Evolutionary conservation across 441 rosid genomes (phyloP).

Genomic region (Brassica hybrid): DNA sequence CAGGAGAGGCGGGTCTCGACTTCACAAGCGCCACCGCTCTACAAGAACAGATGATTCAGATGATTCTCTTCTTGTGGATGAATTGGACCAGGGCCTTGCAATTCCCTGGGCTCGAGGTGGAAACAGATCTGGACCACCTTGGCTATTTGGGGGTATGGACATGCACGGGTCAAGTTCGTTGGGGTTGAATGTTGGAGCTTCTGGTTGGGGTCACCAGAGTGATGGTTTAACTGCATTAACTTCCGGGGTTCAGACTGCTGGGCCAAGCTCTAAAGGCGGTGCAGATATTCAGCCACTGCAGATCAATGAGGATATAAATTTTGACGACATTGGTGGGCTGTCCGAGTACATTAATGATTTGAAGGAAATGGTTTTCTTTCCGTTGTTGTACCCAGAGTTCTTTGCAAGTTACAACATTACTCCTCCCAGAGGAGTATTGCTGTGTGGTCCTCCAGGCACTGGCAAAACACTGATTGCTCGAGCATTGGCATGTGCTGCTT

Average conservation of each 20-base stretch:
- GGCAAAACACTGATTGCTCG: constrained; percentile 99
- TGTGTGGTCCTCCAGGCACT: constrained; percentile 99
- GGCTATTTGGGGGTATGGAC: constrained; percentile 98
- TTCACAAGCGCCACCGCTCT: constrained; percentile 87
- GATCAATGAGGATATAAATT: constrained; percentile 92
- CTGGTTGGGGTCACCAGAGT: constrained; percentile 99
- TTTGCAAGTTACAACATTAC: constrained; percentile 95
- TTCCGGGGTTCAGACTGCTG: constrained; percentile 97
- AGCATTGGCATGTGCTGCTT: constrained; percentile 99
- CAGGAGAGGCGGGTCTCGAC: constrained; percentile 93
- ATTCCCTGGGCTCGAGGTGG: constrained; percentile 98
- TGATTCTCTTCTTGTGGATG: constrained; percentile 99
- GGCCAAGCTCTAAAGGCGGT: constrained; percentile 99
- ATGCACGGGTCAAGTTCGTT: constrained; percentile 76
- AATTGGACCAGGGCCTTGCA: constrained; percentile 96
- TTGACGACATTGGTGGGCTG: constrained; percentile 98
- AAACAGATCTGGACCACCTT: constrained; percentile 93
- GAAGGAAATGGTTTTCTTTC: constrained; percentile 99
- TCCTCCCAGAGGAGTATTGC: constrained; percentile 97
- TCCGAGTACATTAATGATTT: constrained; percentile 92
- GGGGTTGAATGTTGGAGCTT: constrained; percentile 95
- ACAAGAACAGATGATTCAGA: constrained; percentile 95
- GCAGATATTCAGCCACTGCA: constrained; percentile 99
- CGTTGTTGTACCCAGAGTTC: constrained; percentile 95
- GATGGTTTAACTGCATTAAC: constrained; percentile 75